Base-by-base conservation (phyloP, 23 red algal genomes). In the Gracilaria gracilis region DNA sequence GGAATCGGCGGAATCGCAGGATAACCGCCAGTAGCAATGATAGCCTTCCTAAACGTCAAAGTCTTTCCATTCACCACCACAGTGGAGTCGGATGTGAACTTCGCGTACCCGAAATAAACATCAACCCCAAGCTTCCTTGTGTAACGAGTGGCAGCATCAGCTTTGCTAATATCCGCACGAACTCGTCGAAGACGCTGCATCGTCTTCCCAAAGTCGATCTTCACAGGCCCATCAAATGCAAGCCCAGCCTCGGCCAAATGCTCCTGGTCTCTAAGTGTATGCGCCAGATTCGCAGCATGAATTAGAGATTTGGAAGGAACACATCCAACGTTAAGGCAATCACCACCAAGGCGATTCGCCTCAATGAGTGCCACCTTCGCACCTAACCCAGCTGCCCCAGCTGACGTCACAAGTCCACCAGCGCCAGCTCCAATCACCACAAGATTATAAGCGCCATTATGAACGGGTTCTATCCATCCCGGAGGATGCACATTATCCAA, bases 321-420 rank as follows among this genome's bases (percentile, higher is more conserved):
- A 37, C 97, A 99, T 14, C 97, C 97, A 47, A 96, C 93, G 58
- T 99, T 99, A 13, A 99, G 66, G 85, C 97, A 99, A 70, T 95
- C 93, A 36, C 97, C 97, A 25, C 97, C 97, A 13, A 99, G 78
- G 4, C 71, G 44, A 61, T 91, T 82, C 0, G 81, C 82, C 70
- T 99, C 97, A 40, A 95, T 85, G 38, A 99, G 78, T n/a, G 93
- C 97, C 31, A 99, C 97, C 50, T 91, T 91, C 21, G 94, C 97
- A 16, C 97, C 97, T 25, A 93, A 27, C 21, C 88, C 88, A 2
- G 93, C 97, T 16, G 86, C 73, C 16, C 79, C 85, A 19, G 79
- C 24, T 3, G 86, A 82, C 0, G 94, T 95, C 66, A 95, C 80
- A n/a, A 95, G 78, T 0, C 94, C 94, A 20, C 94, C 94, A 12